Base-by-base conservation (phyloP, 805 yeast genomes). In the Candida tammaniensis region DNA sequence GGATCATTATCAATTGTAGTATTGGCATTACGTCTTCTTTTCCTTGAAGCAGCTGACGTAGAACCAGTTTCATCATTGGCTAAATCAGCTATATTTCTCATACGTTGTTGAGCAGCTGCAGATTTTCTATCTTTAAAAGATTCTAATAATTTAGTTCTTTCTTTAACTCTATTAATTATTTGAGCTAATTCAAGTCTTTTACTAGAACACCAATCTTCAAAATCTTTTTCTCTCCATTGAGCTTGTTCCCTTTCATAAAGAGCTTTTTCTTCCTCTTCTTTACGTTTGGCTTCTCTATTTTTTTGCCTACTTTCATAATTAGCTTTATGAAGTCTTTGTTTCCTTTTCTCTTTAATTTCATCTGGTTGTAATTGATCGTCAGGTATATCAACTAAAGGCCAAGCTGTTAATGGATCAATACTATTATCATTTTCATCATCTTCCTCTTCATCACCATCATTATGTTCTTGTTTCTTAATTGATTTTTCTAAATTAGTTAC, bases 111-210 rank as follows among this genome's bases (percentile, higher is more conserved):
- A 1, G 96, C 87, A 17, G 96, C 95, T 40, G 76, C 77, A 3
- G 97, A 88, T 56, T 88, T 88, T 46, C 98, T 72, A 61, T 89
- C 95, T 46, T 78, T 80, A 57, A 91, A 71, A 33, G 89, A 94
- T 42, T 77, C 84, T 47, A 80, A 73, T 44, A 87, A 62, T 51
- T 85, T 79, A 28, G 74, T 67, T 39, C 87, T 72, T 22, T 85
- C 93, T 48, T 78, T 81, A 42, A 80, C 70, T 31, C 64, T 68
- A 21, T 74, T 68, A n/a, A 86, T 69, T n/a, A 86, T 58, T 13
- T 48, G 63, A 14, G 74, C 74, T 31, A 91, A 68, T 52, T 76
- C 74, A 9, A 59, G 60, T 40, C 95, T 68, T 49, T 88, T 82
- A 24, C 73, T 76, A 15, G 72, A 70, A 24, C 88, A 73, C 99